Percentiles rank a stretch among this genome's conserved stretches.
Conservation (phyloP, 2,329 filamentous ascomycete genomes). For the Aspergillus udagawae region DNA sequence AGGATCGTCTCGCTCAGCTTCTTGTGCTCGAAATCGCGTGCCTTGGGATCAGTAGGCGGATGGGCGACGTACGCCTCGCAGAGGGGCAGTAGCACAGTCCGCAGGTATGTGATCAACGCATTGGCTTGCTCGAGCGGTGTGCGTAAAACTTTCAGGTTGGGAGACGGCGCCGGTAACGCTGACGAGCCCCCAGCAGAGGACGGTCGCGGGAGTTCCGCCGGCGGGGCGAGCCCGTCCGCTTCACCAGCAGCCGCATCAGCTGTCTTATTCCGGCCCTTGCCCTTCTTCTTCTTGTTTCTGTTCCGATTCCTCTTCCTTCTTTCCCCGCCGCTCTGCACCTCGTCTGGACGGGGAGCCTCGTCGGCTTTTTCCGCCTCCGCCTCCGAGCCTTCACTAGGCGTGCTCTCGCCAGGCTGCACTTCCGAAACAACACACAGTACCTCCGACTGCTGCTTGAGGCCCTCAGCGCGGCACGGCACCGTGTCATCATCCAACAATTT, state of each 20-base stretch:
- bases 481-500: constrained; percentile 41
- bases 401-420: constrained; percentile 25
- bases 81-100: constrained; percentile 34
- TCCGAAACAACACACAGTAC: constrained; percentile 45
- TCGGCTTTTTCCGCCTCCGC: constrained; percentile 20
- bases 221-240: constrained; percentile 14
- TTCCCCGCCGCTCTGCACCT: constrained; percentile 16
- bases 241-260: constrained; percentile 9
- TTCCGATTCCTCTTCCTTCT: constrained; percentile 13
- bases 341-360: constrained; percentile 15
- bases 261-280: constrained; percentile 14
- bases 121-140: constrained; percentile 37
- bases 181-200: constrained; percentile 11
- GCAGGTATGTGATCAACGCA: constrained; percentile 35
- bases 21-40: constrained; percentile 41
- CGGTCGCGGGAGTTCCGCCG: constrained; percentile 15
- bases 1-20: constrained; percentile 43
- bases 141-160: constrained; percentile 30
- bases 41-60: constrained; percentile 38
- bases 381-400: constrained; percentile 30
- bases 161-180: constrained; percentile 25
- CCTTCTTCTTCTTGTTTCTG: constrained; percentile 19
- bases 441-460: constrained; percentile 47
- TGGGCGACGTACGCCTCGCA: constrained; percentile 36
- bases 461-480: constrained; percentile 38